Evolutionary conservation across 768 basidiomycete genomes (phyloP).

Genomic region (Russula virescens): DNA sequence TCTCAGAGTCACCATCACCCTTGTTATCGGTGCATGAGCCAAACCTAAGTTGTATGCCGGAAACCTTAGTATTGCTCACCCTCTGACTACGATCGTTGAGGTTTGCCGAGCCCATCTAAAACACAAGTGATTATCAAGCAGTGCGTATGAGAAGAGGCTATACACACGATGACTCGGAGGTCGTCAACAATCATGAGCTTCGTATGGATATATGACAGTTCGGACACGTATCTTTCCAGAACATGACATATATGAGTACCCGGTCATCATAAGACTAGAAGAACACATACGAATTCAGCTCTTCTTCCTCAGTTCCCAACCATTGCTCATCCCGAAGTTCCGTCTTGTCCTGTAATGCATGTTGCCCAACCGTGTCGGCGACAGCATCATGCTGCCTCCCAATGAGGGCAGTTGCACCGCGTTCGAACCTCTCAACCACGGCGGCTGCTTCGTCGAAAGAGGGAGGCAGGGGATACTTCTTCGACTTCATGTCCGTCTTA

Average conservation of each 20-base stretch:
- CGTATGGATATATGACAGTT: conserved; percentile 76
- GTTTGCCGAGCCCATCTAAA: conserved; percentile 91
- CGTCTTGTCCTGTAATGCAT: conserved; percentile 61
- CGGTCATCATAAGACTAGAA: neutral
- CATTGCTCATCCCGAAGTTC: conserved; percentile 71
- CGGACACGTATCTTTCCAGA: conserved; percentile 64
- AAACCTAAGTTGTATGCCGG: neutral
- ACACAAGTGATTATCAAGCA: neutral
- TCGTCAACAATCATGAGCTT: conserved; percentile 97
- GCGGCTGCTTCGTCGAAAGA: conserved; percentile 60
- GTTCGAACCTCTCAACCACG: conserved; percentile 67
- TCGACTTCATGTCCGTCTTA: conserved; percentile 48
- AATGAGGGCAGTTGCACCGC: conserved; percentile 41
- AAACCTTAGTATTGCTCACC: conserved; percentile 32
- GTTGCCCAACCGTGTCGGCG: conserved; percentile 74
- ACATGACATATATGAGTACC: conserved; percentile 25
- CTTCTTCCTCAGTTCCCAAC: conserved; percentile 79
- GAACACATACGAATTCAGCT: conserved; percentile 63
- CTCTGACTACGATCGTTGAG: conserved; percentile 83
- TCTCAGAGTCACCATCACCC: conserved; percentile 95
- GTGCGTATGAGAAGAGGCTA: neutral
- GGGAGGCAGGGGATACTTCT: conserved; percentile 62
- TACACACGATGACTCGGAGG: conserved; percentile 73
- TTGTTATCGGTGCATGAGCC: conserved; percentile 32
- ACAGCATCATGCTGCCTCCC: conserved; percentile 59